Percentiles rank a stretch among this genome's conserved stretches.
These are phyloP conservation scores for Coemansia biformis DNA, from an alignment of 192 early-diverging fungal species.

Conservation along the genomic window DNA sequence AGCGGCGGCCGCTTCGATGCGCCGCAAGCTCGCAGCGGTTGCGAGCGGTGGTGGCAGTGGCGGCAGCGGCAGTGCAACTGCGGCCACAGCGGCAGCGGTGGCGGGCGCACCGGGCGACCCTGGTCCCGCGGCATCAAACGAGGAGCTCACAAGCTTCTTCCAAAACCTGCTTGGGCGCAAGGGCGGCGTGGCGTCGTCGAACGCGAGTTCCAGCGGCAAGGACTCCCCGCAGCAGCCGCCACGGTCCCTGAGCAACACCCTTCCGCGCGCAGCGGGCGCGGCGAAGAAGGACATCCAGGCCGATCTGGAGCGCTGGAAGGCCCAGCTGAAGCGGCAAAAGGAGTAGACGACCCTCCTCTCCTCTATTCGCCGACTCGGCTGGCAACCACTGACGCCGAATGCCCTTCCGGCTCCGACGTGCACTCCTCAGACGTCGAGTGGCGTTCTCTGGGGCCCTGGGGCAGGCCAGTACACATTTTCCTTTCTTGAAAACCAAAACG, in stretches of 20 bases:
- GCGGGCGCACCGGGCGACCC: not conserved
- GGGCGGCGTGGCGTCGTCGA: constrained; percentile 27
- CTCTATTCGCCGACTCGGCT: too few species aligned
- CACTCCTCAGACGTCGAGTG: too few species aligned
- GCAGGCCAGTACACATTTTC: too few species aligned
- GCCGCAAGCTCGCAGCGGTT: constrained; percentile 12
- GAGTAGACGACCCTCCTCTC: constrained; percentile 11
- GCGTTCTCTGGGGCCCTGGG: too few species aligned
- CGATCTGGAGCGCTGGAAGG: constrained; percentile 44
- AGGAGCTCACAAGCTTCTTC: constrained; percentile 87
- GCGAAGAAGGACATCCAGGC: constrained; percentile 39
- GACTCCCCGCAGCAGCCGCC: constrained; percentile 38
- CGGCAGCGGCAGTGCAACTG: not conserved
- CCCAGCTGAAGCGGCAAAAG: constrained; percentile 40
- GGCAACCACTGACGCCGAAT: too few species aligned
- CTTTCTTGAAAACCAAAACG: too few species aligned
- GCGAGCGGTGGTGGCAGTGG: not conserved
- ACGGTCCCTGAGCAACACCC: constrained; percentile 12
- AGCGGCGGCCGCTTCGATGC: not conserved
- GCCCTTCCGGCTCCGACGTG: too few species aligned
- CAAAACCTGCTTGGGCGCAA: constrained; percentile 72
- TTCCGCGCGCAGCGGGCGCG: constrained; percentile 12
- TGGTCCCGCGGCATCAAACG: constrained; percentile 53
- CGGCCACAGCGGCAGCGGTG: too few species aligned
- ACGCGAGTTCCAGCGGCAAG: constrained; percentile 26